Evolutionary conservation across 2,329 filamentous ascomycete species (phyloP), one percentile per base, ranked within the genome.

Genomic region (Huntiella omanensis): DNA sequence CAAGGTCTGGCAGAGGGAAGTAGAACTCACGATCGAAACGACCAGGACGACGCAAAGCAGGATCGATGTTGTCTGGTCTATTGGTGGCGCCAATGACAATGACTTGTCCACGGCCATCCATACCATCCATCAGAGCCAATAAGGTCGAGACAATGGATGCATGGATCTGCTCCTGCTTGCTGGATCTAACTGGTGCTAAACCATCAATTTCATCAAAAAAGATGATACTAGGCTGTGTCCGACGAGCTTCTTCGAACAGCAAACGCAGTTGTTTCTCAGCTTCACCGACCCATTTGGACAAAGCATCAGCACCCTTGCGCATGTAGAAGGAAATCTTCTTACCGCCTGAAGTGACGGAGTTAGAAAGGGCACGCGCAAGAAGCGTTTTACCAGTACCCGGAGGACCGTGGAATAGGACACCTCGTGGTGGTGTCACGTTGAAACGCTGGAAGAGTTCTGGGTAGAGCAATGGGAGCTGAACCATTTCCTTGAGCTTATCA

Each of bases 31-130:
- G 73, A 59, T 98, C 91, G 57, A 98, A 98, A 44, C 91, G 81
- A 38, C 91, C 92, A 15, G 91, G 88, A 43, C 88, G 79, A 50
- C 91, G 80, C 49, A 98, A 70, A n/a, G 88, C 88, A 53, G 88
- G 88, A 60, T 98, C 88, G 51, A 98, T 87, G 45, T 91, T 93
- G 61, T 96, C 88, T 1, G 91, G 88, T 53, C 88, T 77, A 60
- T 98, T 98, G 49, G 88, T 98, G n/a, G 91, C 91, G 53, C 91
- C 91, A 56, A 98, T 96, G 33, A 98, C 87, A 58, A 98, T 93
- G 50, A 98, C 91, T 61, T 98, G 91, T 28, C 88, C 88, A 59
- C 87, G 80, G n/a, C 86, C 87, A 57, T 95, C 88, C 87, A 95
- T 95, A 52, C 87, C 87, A 60, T 95, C 87, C 87, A 95, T 95